These are phyloP conservation scores for Erodium maritimum DNA, from an alignment of 345 rosid species.

Conservation along the genomic window DNA sequence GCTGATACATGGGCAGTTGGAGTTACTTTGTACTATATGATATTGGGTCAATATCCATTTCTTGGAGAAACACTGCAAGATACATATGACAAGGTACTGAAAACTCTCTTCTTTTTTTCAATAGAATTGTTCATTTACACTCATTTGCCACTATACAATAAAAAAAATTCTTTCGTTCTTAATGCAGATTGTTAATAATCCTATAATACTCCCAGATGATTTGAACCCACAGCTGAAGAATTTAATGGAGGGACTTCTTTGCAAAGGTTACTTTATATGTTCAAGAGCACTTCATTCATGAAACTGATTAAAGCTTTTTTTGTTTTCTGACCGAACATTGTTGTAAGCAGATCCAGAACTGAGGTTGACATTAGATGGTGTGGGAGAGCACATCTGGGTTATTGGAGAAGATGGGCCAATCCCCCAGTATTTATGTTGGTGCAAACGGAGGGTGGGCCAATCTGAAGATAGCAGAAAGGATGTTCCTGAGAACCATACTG, in stretches of 20 bases:
- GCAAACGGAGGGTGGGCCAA: constrained; percentile 46
- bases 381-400: constrained; percentile 70
- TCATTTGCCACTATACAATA: neutral
- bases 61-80: constrained; percentile 93
- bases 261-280: constrained; percentile 50
- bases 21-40: constrained; percentile 82
- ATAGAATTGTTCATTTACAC: neutral
- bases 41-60: constrained; percentile 78
- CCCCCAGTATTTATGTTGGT: constrained; percentile 64
- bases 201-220: constrained; percentile 50
- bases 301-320: too few species aligned
- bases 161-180: neutral
- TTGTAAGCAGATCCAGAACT: constrained; percentile 48
- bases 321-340: constrained; percentile 2
- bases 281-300: too few species aligned
- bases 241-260: constrained; percentile 77
- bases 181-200: constrained; percentile 67
- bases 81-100: constrained; percentile 75
- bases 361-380: constrained; percentile 63
- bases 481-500: too few species aligned
- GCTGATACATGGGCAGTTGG: constrained; percentile 99
- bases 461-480: neutral
- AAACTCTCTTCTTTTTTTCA: neutral
- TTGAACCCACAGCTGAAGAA: constrained; percentile 57
- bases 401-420: constrained; percentile 55